Percentiles rank a stretch among this genome's conserved stretches.
Conservation (phyloP, 768 basidiomycete genomes). For the Trametes coccinea region DNA sequence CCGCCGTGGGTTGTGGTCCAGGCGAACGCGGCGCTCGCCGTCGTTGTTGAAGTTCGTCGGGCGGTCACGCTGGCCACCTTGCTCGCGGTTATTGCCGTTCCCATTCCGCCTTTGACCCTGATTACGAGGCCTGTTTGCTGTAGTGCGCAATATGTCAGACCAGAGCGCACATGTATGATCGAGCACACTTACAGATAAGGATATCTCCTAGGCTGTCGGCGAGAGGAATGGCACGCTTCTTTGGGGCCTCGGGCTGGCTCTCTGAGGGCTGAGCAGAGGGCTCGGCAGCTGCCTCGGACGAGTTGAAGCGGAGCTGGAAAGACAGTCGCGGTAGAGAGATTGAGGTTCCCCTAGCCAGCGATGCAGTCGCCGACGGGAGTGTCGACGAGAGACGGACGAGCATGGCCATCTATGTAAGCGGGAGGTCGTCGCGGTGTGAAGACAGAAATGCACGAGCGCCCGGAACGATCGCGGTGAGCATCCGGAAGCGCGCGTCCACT, state of each 20-base stretch:
- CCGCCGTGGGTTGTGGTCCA: not conserved
- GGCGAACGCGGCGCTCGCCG: not conserved
- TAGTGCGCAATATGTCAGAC: not conserved
- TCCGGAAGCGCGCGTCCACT: too few relatives aligned
- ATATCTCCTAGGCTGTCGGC: conserved; percentile 28
- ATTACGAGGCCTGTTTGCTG: not conserved
- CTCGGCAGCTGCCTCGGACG: conserved; percentile 2
- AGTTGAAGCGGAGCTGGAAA: conserved; percentile 12
- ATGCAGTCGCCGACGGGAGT: not conserved
- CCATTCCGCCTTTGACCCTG: not conserved
- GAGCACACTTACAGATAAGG: conserved; percentile 22
- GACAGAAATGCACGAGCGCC: not conserved
- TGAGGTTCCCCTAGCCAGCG: not conserved
- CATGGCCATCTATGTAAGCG: conserved; percentile 1
- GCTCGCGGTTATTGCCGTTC: not conserved
- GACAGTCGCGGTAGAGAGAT: not conserved
- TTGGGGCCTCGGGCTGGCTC: conserved; percentile 7
- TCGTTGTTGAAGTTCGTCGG: not conserved
- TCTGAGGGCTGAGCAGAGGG: not conserved
- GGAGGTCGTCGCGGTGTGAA: not conserved
- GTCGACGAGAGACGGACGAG: conserved; percentile 12
- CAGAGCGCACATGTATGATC: too few relatives aligned
- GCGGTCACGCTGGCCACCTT: not conserved
- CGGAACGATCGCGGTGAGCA: too few relatives aligned
- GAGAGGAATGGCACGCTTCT: conserved; percentile 19